Percentiles rank a stretch among this genome's conserved stretches.
These are phyloP conservation scores for Corinectria fuckeliana DNA, from an alignment of 2,329 filamentous ascomycete genomes.

Conservation along the genomic window DNA sequence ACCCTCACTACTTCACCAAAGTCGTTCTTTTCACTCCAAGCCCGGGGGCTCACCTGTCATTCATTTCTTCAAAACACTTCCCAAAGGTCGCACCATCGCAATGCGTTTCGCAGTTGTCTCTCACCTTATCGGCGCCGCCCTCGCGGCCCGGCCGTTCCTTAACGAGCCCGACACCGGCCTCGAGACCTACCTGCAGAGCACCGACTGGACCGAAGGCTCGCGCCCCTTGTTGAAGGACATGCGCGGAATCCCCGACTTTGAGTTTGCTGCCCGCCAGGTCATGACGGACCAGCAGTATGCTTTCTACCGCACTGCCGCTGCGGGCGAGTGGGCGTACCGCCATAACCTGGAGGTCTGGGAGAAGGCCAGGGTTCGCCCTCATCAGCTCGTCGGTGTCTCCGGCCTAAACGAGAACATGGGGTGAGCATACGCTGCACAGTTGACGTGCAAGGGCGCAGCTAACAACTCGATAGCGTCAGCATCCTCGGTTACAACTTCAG, in stretches of 20 bases:
- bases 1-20: not conserved
- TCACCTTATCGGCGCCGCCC: constrained; percentile 34
- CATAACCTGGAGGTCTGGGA: constrained; percentile 58
- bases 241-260: constrained; percentile 55
- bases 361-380: constrained; percentile 52
- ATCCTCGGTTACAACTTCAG: constrained; percentile 55
- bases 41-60: not conserved
- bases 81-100: constrained; percentile 14
- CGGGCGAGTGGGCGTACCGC: constrained; percentile 57
- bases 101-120: constrained; percentile 28
- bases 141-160: constrained; percentile 41
- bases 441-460: not conserved
- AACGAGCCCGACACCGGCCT: constrained; percentile 47
- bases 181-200: constrained; percentile 34
- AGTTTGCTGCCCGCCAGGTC: constrained; percentile 54
- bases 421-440: constrained; percentile 21
- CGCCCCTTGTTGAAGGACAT: constrained; percentile 50
- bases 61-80: constrained; percentile 8
- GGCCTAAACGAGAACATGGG: constrained; percentile 44
- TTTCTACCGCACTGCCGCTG: constrained; percentile 57
- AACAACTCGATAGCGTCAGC: constrained; percentile 40
- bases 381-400: constrained; percentile 40
- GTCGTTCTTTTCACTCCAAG: not conserved
- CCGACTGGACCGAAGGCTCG: constrained; percentile 42
- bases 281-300: constrained; percentile 51